phyloP scores from a whole-genome alignment of 225 moss, liverwort and hornwort species.

The Bryum argenteum region DNA sequence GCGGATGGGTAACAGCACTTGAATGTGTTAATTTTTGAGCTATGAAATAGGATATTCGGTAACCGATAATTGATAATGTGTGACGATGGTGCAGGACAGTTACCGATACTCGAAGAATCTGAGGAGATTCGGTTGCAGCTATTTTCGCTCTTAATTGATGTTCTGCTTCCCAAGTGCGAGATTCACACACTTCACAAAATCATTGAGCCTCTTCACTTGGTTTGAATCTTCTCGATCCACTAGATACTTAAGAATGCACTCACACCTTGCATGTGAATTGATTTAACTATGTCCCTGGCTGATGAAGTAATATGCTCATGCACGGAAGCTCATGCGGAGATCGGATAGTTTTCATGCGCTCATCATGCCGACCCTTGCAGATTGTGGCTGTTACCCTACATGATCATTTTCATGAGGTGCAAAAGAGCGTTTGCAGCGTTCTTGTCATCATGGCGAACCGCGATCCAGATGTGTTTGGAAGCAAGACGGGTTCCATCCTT shows the following conservation, averaged over 20 bases:
- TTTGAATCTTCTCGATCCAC: conserved; percentile 38
- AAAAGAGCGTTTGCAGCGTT: conserved; percentile 70
- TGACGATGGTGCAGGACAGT: conserved; percentile 57
- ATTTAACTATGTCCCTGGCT: conserved; percentile 7
- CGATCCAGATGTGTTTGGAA: conserved; percentile 57
- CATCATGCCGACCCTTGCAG: conserved; percentile 32
- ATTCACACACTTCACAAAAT: conserved; percentile 37
- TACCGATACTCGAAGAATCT: conserved; percentile 73
- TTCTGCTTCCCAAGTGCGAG: conserved; percentile 59
- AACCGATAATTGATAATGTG: conserved; percentile 11
- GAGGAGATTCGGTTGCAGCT: conserved; percentile 85
- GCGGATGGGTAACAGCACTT: conserved; percentile 66
- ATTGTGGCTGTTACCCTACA: conserved; percentile 53
- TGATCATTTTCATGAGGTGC: conserved; percentile 79
- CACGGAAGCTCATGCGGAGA: background rate
- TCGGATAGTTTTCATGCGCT: background rate
- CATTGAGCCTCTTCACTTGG: conserved; percentile 69
- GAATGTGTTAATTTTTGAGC: conserved; percentile 9
- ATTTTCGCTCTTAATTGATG: conserved; percentile 56
- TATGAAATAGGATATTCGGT: background rate
- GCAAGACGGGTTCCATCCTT: conserved; percentile 65
- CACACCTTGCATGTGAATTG: background rate
- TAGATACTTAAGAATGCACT: conserved; percentile 14
- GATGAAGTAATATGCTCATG: background rate
- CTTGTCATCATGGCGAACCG: conserved; percentile 54